These are phyloP conservation scores for Pythium insidiosum DNA, from an alignment of 352 stramenopile genomes.

Conservation along the genomic window DNA sequence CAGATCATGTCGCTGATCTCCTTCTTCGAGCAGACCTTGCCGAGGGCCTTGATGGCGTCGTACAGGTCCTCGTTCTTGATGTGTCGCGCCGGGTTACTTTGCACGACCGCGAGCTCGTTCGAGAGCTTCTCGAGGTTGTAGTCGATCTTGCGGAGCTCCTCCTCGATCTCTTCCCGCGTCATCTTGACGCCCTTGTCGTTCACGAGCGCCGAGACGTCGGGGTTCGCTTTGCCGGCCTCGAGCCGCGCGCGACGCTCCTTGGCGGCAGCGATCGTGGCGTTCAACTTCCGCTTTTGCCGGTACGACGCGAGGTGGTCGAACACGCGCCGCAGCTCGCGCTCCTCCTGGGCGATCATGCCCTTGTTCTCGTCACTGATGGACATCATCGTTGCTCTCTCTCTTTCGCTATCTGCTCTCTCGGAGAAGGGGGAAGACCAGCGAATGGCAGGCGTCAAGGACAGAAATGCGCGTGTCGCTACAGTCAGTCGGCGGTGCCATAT, in stretches of 20 bases:
- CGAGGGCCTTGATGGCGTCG: constrained; percentile 90
- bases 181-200: constrained; percentile 79
- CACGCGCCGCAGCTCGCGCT: constrained; percentile 92
- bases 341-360: constrained; percentile 91
- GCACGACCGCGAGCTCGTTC: constrained; percentile 38
- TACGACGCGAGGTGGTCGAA: constrained; percentile 93
- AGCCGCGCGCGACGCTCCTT: constrained; percentile 56
- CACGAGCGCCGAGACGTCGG: constrained; percentile 60
- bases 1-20: constrained; percentile 98
- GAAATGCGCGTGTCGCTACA: no score
- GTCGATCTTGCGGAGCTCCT: constrained; percentile 65
- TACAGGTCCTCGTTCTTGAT: constrained; percentile 91
- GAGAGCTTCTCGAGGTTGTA: constrained; percentile 38
- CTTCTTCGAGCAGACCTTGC: constrained; percentile 90
- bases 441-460: no score
- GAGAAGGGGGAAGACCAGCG: no score
- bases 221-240: constrained; percentile 52
- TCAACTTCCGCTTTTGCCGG: constrained; percentile 76
- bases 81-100: constrained; percentile 48
- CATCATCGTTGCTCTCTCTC: constrained; percentile 43
- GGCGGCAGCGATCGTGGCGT: constrained; percentile 24
- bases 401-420: no score
- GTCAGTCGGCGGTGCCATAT: no score
- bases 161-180: constrained; percentile 67
- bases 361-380: constrained; percentile 65